These are phyloP conservation scores for Desmodesmus armatus DNA, from an alignment of 139 green algal species.

Conservation along the genomic window DNA sequence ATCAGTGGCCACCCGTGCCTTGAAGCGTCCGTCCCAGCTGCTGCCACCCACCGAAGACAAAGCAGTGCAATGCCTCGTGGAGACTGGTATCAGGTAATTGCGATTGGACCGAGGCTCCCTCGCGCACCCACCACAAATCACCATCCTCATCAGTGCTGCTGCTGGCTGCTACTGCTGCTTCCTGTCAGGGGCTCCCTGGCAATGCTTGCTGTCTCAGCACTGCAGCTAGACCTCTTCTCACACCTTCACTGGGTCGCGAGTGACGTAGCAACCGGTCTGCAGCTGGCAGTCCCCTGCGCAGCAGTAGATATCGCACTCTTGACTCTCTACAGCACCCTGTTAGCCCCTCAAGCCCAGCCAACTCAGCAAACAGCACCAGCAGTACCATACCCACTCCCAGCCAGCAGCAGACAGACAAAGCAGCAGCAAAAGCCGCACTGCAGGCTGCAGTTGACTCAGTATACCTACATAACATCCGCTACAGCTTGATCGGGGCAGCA, in stretches of 20 bases:
- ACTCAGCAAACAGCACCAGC: not conserved
- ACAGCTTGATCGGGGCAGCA: constrained; percentile 20
- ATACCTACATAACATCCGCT: constrained; percentile 5
- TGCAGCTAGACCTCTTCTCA: constrained; percentile 36
- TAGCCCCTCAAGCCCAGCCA: not conserved
- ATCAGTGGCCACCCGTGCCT: too few species aligned
- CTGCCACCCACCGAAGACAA: constrained; percentile 29
- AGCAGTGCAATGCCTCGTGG: constrained; percentile 16
- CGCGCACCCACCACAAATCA: not conserved
- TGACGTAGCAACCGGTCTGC: not conserved
- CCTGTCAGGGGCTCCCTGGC: constrained; percentile 26
- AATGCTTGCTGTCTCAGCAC: constrained; percentile 5
- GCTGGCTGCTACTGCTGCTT: not conserved
- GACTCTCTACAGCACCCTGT: not conserved
- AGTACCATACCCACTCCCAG: not conserved
- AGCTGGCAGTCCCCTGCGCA: not conserved
- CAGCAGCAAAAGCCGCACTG: not conserved
- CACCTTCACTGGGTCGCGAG: not conserved
- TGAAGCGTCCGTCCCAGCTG: constrained; percentile 14
- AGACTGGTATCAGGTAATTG: constrained; percentile 35
- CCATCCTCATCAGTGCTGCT: not conserved
- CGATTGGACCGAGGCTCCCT: not conserved
- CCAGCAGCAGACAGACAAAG: not conserved
- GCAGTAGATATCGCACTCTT: constrained; percentile 28
- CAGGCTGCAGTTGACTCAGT: not conserved